Conservation (phyloP, 2,329 filamentous ascomycete genomes). For the Talaromyces sp. region DNA sequence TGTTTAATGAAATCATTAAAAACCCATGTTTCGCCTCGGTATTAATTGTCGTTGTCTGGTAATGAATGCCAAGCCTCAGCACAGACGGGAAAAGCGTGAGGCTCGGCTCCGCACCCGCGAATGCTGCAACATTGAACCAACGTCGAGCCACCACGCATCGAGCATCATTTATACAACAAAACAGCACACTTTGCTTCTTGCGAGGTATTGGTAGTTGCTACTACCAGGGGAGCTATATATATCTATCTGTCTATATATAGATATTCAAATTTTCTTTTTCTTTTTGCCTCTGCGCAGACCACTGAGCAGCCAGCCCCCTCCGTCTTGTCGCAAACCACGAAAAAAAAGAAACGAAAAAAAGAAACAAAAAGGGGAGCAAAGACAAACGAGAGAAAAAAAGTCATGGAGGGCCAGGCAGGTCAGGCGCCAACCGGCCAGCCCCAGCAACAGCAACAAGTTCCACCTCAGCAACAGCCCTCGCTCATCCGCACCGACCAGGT, state of each 20-base stretch:
- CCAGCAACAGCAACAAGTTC: constrained; percentile 17
- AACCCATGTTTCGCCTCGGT: too few relatives aligned
- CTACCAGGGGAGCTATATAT: not conserved
- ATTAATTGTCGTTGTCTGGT: too few relatives aligned
- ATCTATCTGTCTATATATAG: not conserved
- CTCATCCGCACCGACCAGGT: constrained; percentile 52
- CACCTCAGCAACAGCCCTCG: constrained; percentile 38
- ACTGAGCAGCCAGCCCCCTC: not conserved
- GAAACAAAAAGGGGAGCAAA: not conserved
- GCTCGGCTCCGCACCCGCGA: not conserved
- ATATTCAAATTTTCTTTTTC: not conserved
- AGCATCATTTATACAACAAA: not conserved
- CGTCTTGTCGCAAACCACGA: not conserved
- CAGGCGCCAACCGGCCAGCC: constrained; percentile 16
- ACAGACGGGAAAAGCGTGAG: not conserved
- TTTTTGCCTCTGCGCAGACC: not conserved
- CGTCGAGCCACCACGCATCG: not conserved
- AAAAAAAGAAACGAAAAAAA: not conserved
- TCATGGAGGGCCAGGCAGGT: constrained; percentile 13
- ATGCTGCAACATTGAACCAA: not conserved
- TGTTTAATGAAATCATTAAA: too few relatives aligned
- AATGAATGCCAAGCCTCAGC: not conserved
- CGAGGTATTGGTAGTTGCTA: not conserved
- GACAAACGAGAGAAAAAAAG: not conserved
- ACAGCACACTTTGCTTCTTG: not conserved